Percentiles rank a stretch among this genome's conserved stretches.
phyloP scores from a whole-genome alignment of 2,329 filamentous ascomycete genomes.

The Aspergillus latus region DNA sequence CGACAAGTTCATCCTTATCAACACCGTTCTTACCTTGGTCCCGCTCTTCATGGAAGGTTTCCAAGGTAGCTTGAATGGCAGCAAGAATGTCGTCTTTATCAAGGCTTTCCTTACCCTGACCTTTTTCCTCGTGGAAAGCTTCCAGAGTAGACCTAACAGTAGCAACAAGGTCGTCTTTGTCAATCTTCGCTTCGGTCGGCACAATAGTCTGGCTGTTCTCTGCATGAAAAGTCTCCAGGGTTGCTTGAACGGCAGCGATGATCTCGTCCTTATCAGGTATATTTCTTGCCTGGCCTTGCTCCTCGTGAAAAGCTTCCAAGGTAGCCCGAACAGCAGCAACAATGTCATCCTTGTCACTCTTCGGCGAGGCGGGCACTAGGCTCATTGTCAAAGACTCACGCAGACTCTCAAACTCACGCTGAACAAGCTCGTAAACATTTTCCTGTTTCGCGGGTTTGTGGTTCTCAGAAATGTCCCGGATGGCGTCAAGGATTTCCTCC shows the following conservation, averaged over 20 bases:
- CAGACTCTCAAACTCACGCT: constrained; percentile 62
- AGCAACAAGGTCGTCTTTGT: constrained; percentile 4
- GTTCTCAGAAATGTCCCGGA: constrained; percentile 50
- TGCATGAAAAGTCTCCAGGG: constrained; percentile 1
- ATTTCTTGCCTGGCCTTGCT: neutral
- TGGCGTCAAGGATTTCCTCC: constrained; percentile 61
- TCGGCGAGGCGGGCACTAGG: constrained; percentile 38
- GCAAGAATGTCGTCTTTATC: constrained; percentile 51
- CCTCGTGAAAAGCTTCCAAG: constrained; percentile 41
- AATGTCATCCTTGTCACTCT: constrained; percentile 40
- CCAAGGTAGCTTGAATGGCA: constrained; percentile 45
- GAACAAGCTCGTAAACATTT: constrained; percentile 48
- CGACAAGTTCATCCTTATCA: constrained; percentile 51
- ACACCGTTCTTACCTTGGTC: neutral
- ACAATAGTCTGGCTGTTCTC: constrained; percentile 30
- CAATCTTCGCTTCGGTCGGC: constrained; percentile 37
- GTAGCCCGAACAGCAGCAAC: neutral
- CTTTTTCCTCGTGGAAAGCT: neutral
- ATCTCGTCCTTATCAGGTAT: constrained; percentile 38
- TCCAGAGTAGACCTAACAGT: neutral
- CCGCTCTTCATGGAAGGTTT: constrained; percentile 52
- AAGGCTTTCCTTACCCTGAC: neutral
- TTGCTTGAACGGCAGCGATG: constrained; percentile 47
- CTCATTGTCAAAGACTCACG: constrained; percentile 48
- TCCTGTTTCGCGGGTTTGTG: constrained; percentile 30